Evolutionary conservation across 768 basidiomycete species (phyloP).

Genomic region (Rhizopogon vulgaris): DNA sequence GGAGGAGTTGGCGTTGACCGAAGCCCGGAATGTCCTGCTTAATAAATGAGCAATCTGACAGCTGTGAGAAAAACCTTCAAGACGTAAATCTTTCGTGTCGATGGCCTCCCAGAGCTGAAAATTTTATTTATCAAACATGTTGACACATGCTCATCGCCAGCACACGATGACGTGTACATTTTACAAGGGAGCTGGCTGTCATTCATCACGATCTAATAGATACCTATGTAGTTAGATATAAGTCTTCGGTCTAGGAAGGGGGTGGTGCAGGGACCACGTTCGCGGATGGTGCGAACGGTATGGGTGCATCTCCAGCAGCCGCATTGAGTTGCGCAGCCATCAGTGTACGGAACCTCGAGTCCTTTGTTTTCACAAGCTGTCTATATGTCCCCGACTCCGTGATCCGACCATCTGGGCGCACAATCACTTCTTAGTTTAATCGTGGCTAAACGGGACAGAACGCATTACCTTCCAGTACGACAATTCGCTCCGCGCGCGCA

Average conservation of each 20-base stretch:
- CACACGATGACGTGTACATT: neutral
- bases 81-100: too few relatives aligned
- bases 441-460: neutral
- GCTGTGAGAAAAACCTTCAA: too few relatives aligned
- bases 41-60: too few relatives aligned
- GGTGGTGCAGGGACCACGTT: neutral
- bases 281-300: neutral
- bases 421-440: neutral
- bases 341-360: slow-evolving; percentile 77
- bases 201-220: slow-evolving; percentile 4
- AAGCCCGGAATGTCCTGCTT: too few relatives aligned
- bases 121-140: too few relatives aligned
- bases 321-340: slow-evolving; percentile 87
- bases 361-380: slow-evolving; percentile 61
- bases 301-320: slow-evolving; percentile 15
- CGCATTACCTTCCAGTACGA: slow-evolving; percentile 75
- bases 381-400: slow-evolving; percentile 79
- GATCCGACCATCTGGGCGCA: slow-evolving; percentile 57
- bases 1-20: too few relatives aligned
- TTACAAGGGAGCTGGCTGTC: neutral
- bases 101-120: too few relatives aligned
- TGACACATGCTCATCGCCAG: too few relatives aligned
- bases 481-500: slow-evolving; percentile 82
- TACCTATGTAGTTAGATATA: neutral
- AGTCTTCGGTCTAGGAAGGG: neutral